Conservation (phyloP, 1,284 basidiomycete species). For the Pseudozyma hubeiensis region DNA sequence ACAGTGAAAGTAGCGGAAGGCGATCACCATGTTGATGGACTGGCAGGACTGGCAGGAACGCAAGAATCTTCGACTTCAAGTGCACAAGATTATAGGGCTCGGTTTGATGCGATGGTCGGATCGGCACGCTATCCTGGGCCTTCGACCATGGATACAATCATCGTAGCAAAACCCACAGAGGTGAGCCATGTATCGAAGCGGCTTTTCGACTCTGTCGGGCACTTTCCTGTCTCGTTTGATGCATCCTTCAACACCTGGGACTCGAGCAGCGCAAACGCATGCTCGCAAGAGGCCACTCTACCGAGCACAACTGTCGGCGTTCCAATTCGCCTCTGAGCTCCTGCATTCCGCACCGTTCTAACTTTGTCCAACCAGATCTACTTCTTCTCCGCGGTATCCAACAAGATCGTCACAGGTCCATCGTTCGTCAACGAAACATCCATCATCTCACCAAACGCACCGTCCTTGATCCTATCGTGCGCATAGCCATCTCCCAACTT, state of each 20-base stretch:
- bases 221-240: not conserved
- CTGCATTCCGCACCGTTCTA: not conserved
- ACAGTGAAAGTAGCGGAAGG: too few species aligned
- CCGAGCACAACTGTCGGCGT: not conserved
- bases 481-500: slow-evolving; percentile 48
- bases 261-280: not conserved
- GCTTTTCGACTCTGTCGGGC: not conserved
- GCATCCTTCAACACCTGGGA: not conserved
- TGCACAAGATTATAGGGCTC: too few species aligned
- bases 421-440: slow-evolving; percentile 64
- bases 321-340: not conserved
- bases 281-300: not conserved
- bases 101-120: too few species aligned
- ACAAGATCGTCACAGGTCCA: slow-evolving; percentile 54
- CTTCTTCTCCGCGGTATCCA: slow-evolving; percentile 61
- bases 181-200: too few species aligned
- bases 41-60: too few species aligned
- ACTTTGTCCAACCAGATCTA: slow-evolving; percentile 11
- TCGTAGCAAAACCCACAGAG: too few species aligned
- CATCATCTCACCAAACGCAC: slow-evolving; percentile 67
- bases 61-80: too few species aligned
- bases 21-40: too few species aligned
- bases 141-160: too few species aligned
- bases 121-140: too few species aligned
- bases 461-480: slow-evolving; percentile 56